Conservation (phyloP, 1,139 yeast genomes). For the Yamadazyma membranifaciens region DNA sequence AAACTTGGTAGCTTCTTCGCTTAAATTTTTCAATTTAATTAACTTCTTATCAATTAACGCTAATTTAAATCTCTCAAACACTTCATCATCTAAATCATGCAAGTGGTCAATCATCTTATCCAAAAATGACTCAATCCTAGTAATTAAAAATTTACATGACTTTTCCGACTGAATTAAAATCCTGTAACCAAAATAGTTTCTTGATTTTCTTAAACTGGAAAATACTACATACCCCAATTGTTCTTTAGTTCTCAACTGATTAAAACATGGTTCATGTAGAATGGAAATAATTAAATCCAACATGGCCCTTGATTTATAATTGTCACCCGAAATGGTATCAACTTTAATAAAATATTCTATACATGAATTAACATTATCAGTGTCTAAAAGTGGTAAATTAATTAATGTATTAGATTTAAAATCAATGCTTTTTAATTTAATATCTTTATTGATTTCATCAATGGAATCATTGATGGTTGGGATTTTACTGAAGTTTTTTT, state of each 20-base stretch:
- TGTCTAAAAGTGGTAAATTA: constrained; percentile 57
- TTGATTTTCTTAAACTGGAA: constrained; percentile 64
- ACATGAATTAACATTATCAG: constrained; percentile 77
- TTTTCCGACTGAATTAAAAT: constrained; percentile 86
- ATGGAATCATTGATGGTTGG: constrained; percentile 42
- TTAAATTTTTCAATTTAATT: constrained; percentile 72
- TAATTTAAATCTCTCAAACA: constrained; percentile 64
- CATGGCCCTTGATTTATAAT: constrained; percentile 37
- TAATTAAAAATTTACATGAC: constrained; percentile 69
- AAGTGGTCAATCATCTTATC: constrained; percentile 32
- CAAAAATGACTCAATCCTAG: constrained; percentile 71
- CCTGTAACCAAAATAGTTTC: constrained; percentile 76
- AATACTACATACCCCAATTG: constrained; percentile 85
- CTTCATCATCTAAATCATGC: constrained; percentile 51
- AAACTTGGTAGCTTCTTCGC: constrained; percentile 69
- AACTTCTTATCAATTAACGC: constrained; percentile 66
- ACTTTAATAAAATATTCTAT: constrained; percentile 76
- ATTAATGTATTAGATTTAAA: constrained; percentile 45
- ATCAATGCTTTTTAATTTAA: constrained; percentile 37
- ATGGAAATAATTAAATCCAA: constrained; percentile 71
- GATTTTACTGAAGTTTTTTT: constrained; percentile 18
- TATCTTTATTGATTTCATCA: constrained; percentile 24
- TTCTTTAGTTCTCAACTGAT: constrained; percentile 87
- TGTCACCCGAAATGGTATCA: constrained; percentile 38
- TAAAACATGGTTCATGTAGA: constrained; percentile 83